Base-by-base conservation (phyloP, 2,329 filamentous ascomycete species). In the Endoconidiophora polonica region DNA sequence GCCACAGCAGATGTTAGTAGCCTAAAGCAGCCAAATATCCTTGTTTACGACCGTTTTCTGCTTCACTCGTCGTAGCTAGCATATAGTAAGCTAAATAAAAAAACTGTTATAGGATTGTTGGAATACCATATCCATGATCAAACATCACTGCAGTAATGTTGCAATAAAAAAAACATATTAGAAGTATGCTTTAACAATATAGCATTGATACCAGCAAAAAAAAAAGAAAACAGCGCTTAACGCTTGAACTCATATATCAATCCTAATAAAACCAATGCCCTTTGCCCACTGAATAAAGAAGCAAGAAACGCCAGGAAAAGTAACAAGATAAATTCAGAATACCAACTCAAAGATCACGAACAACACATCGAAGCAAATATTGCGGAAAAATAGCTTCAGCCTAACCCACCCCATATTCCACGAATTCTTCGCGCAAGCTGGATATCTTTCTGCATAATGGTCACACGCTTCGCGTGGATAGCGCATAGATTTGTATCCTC, bases 391-490 rank as follows among this genome's bases (percentile, higher is more conserved):
- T 10, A 46, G 61, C 41, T 59, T 66, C 75, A 66, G 65, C 81
- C 66, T 68, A 71, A 58, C 4, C 82, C 83, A 44, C 79, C 83
- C 83, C 83, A 88, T 43, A 80, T 74, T 10, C 84, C 84, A 47
- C 84, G 72, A 66, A 90, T 87, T 57, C 84, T 70, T 59, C 84
- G 71, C 18, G 90, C 90, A 54, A 96, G 75, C 68, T 95, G 90
- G 59, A 98, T 94, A 66, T 96, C 91, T 69, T 94, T 94, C 66
- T 91, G 87, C 85, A 94, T 90, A 59, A 95, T 94, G 38, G 90
- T 96, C 48, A 96, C 87, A 63, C 90, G 76, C 70, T 94, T 95
- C 55, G 90, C 91, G 67, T 96, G 90, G 59, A 96, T 88, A 55
- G 90, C 91, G 68, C 90, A 95, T 40, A 96, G 75, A 68, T 96